phyloP scores from a whole-genome alignment of 257 asterid genomes.

The Nicotiana otophora region DNA sequence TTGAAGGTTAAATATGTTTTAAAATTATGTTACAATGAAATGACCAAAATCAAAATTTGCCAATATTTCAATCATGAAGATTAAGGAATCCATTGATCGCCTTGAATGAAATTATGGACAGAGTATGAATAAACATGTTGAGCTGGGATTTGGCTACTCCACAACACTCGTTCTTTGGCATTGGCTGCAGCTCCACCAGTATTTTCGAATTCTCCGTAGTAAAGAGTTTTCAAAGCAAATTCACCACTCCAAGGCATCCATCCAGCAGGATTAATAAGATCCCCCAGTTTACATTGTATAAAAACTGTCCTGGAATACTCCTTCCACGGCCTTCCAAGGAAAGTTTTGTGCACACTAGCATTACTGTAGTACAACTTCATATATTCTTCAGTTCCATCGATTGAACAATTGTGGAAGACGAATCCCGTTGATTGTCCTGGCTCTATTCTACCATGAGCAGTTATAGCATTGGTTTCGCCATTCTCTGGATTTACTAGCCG shows the following conservation, averaged over 20 bases:
- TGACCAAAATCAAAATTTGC: no score
- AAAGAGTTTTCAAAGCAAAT: conserved; percentile 38
- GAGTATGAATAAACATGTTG: conserved; percentile 34
- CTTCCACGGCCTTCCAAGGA: conserved; percentile 58
- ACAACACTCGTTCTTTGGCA: conserved; percentile 22
- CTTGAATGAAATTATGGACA: conserved; percentile 44
- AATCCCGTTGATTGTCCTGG: conserved; percentile 47
- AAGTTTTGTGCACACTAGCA: conserved; percentile 30
- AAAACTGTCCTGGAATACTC: conserved; percentile 44
- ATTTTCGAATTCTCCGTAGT: conserved; percentile 39
- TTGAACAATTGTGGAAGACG: conserved; percentile 35
- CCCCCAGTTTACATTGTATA: conserved; percentile 29
- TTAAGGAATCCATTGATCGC: conserved; percentile 37
- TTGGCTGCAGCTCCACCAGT: conserved; percentile 26
- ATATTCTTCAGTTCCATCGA: conserved; percentile 43
- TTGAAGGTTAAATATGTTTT: no score
- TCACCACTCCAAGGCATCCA: conserved; percentile 50
- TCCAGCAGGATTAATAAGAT: conserved; percentile 32
- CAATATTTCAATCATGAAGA: conserved; percentile 1
- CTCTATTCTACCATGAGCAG: conserved; percentile 48
- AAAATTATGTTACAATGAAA: no score
- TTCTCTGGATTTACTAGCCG: conserved; percentile 33
- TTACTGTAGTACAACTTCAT: conserved; percentile 36
- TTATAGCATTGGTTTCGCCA: conserved; percentile 45
- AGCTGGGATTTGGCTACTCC: conserved; percentile 43